Base-by-base conservation (phyloP, 306 rosid species). In the Hylodesmum podocarpum region DNA sequence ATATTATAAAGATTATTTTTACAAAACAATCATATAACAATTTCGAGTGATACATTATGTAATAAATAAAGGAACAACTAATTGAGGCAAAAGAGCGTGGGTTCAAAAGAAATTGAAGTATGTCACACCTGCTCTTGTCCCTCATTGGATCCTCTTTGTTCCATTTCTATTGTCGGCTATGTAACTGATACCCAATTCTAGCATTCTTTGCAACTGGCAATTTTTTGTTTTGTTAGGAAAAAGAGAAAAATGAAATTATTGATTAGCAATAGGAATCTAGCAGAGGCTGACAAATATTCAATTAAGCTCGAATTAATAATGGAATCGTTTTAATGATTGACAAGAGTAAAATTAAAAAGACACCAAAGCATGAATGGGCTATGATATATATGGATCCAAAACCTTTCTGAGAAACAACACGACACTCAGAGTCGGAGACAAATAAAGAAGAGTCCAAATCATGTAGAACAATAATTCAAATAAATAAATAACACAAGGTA, bases 131-230 rank as follows among this genome's bases (percentile, higher is more conserved):
- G 27, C 15, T 11, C 10, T 3, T 25, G 66, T 37, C 66, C 24
- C 19, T 14, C 80, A 12, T 77, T 66, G 81, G 75, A 77, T 77
- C 58, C 75, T 29, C 75, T 43, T 66, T 27, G 15, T 53, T 77
- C 74, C 46, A 76, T 37, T 41, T 43, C 55, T 0, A 4, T 5
- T 65, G 80, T 76, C 55, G 44, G 66, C 74, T 29, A 11, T n/a
- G 12, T 46, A 22, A 63, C 18, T 3, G 15, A 54, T 73, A 76
- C 65, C 72, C 33, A 66, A 66, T 51, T 77, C 16, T 53, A 39
- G 57, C 43, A 27, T 53, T 25, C 14, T 24, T 36, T 29, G 5
- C 44, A 59, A 53, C n/a, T 53, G 31, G 5, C 15, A 8, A 3
- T 7, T 53, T 53, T 14, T 53, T 53, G 15, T 53, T 53, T 21